A percentile compares a stretch with the other conserved stretches of the same genome.
These are phyloP conservation scores for Xylaria intraflava DNA, from an alignment of 495 filamentous ascomycete species.

Conservation along the genomic window DNA sequence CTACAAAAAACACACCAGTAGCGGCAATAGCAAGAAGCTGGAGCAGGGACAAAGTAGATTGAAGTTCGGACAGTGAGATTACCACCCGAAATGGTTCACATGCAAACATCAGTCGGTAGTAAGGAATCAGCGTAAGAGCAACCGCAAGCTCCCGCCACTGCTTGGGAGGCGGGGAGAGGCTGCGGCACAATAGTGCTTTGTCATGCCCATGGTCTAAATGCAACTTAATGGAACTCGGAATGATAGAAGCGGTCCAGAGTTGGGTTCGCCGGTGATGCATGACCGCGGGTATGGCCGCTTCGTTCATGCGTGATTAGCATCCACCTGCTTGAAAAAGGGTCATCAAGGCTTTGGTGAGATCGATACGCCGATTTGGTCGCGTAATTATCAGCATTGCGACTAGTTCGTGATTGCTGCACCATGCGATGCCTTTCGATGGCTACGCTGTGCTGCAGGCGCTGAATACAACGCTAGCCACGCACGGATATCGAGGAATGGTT, in stretches of 20 bases:
- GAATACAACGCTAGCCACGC: background rate
- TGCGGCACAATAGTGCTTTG: background rate
- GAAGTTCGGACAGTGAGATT: constrained; percentile 53
- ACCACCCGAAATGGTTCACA: constrained; percentile 5
- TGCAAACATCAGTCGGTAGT: constrained; percentile 19
- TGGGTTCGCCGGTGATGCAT: background rate
- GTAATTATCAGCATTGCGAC: background rate
- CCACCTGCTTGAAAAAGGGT: too few relatives aligned
- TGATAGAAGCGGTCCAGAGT: background rate
- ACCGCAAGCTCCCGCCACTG: constrained; percentile 10
- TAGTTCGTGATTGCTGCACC: constrained; percentile 9
- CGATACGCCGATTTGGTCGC: background rate
- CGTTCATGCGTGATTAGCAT: background rate
- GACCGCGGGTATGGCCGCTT: background rate
- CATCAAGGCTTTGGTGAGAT: background rate
- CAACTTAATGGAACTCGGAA: background rate
- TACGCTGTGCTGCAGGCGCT: background rate
- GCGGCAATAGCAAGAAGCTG: constrained; percentile 38
- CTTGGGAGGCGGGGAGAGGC: constrained; percentile 1
- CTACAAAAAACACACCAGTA: constrained; percentile 23
- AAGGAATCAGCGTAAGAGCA: constrained; percentile 20
- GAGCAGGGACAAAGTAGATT: constrained; percentile 75
- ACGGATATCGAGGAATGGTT: background rate
- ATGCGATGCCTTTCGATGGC: background rate
- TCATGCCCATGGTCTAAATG: constrained; percentile 3